These are phyloP conservation scores for Penicillium salamii DNA, from an alignment of 495 filamentous ascomycete genomes.

Conservation along the genomic window DNA sequence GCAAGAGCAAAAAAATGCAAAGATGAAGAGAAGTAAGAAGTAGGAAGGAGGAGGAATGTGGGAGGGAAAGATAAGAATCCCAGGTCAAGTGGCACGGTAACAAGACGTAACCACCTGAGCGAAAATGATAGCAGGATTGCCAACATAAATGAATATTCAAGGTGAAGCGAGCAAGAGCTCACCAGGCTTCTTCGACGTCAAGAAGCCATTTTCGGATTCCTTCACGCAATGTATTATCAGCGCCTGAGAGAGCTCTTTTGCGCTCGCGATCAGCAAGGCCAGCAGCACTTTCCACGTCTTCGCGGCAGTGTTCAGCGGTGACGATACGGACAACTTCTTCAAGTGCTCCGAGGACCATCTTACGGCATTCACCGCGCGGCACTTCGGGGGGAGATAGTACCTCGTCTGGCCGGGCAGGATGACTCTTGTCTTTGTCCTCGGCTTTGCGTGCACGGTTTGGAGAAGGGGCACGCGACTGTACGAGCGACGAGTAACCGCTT, in stretches of 20 bases:
- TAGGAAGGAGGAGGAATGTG: neutral
- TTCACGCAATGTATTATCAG: slow-evolving; percentile 60
- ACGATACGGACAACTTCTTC: slow-evolving; percentile 64
- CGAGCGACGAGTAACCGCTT: slow-evolving; percentile 47
- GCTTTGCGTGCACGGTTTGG: slow-evolving; percentile 37
- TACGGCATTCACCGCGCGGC: slow-evolving; percentile 57
- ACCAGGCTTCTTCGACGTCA: slow-evolving; percentile 54
- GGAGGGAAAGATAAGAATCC: neutral
- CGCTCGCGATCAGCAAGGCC: slow-evolving; percentile 38
- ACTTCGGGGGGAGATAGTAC: slow-evolving; percentile 43
- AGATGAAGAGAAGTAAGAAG: neutral
- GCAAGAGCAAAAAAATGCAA: neutral
- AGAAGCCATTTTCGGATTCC: slow-evolving; percentile 63
- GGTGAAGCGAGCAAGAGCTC: slow-evolving; percentile 9
- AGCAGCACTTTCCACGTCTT: slow-evolving; percentile 37
- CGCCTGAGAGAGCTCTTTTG: slow-evolving; percentile 31
- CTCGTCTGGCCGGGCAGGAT: slow-evolving; percentile 24
- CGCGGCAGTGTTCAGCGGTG: slow-evolving; percentile 51
- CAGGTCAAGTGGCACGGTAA: too few species aligned
- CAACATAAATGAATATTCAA: slow-evolving; percentile 3
- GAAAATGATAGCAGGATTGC: slow-evolving; percentile 8
- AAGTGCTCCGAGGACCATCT: slow-evolving; percentile 59
- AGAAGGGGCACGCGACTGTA: slow-evolving; percentile 43
- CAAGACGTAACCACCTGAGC: too few species aligned
- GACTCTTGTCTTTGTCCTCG: slow-evolving; percentile 24